Conservation (phyloP, 1,284 basidiomycete genomes). For the Trichosporon inkin region DNA sequence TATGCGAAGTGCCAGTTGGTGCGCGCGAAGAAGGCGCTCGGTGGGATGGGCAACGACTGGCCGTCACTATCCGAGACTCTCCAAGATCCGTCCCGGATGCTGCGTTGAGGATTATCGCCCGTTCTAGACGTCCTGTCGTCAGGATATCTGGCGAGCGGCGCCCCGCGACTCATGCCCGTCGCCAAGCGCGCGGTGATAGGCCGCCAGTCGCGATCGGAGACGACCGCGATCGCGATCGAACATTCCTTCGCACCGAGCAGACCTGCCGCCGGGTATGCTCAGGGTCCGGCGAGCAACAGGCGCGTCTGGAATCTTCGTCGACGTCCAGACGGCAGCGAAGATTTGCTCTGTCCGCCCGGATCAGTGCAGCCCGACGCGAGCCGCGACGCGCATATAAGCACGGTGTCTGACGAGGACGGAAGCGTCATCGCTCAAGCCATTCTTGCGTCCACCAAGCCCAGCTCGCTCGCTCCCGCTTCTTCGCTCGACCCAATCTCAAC, state of each 20-base stretch:
- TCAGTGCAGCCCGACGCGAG: too few species aligned
- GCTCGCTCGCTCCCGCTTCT: neutral
- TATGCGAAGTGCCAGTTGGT: too few species aligned
- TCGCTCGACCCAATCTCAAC: neutral
- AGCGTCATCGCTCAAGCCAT: neutral
- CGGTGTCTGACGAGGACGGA: neutral
- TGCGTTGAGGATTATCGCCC: too few species aligned
- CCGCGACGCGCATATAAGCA: neutral
- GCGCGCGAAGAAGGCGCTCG: too few species aligned
- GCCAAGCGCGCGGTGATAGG: neutral
- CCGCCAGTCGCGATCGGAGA: neutral
- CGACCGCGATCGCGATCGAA: conserved; percentile 3
- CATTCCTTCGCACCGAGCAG: conserved; percentile 5
- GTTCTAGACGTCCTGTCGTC: too few species aligned
- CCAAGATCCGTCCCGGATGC: too few species aligned
- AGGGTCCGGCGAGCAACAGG: neutral
- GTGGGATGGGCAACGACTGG: too few species aligned
- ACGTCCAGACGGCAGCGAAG: neutral
- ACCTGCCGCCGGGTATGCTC: neutral
- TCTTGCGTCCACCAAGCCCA: neutral
- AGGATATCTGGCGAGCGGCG: neutral
- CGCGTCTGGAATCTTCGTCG: conserved; percentile 4
- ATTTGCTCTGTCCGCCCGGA: too few species aligned
- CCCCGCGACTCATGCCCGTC: conserved; percentile 5
- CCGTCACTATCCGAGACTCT: too few species aligned